Conservation (phyloP, 1,284 basidiomycete species). For the Ceratobasidium theobromae region DNA sequence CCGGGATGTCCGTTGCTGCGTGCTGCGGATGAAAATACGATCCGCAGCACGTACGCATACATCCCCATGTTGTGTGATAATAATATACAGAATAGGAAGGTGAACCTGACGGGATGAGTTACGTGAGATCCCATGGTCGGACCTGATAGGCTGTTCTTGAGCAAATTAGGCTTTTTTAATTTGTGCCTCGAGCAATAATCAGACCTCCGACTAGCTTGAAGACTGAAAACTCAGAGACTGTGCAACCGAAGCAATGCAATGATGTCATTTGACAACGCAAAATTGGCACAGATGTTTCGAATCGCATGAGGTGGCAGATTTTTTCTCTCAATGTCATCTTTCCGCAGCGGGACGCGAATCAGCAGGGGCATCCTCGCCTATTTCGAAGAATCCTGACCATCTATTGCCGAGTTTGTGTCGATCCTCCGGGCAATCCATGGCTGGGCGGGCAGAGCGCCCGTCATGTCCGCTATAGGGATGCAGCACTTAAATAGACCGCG, state of each 20-base stretch:
- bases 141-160: no score
- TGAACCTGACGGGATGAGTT: not conserved
- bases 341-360: constrained; percentile 20
- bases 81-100: not conserved
- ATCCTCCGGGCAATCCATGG: not conserved
- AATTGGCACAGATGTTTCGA: not conserved
- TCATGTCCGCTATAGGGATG: not conserved
- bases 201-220: not conserved
- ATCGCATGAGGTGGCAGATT: constrained; percentile 18
- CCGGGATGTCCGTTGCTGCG: not conserved
- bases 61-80: not conserved
- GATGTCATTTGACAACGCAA: not conserved
- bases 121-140: constrained; percentile 2
- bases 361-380: not conserved
- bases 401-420: not conserved
- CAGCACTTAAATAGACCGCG: not conserved
- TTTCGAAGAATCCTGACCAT: not conserved
- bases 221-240: not conserved
- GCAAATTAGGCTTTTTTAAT: no score
- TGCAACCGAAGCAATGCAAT: not conserved
- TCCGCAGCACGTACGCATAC: constrained; percentile 11
- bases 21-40: constrained; percentile 3
- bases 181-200: no score
- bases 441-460: not conserved
- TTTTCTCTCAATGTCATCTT: not conserved